Evolutionary conservation across 192 early-diverging fungal genomes (phyloP).

Genomic region (Globomyces pollinis-pini): DNA sequence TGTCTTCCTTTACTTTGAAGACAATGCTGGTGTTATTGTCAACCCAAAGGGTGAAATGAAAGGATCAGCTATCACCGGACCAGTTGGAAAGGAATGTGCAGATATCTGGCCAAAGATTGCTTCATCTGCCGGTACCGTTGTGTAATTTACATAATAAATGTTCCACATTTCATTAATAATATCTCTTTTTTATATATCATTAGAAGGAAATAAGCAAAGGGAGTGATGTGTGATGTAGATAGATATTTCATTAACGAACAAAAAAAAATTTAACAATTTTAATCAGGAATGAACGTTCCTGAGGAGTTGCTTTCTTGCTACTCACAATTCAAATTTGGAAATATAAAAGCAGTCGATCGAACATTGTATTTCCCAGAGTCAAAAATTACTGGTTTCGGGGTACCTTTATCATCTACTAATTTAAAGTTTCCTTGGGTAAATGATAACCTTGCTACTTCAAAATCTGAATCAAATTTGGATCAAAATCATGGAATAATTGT

Average conservation of each 20-base stretch:
- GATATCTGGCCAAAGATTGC: conserved; percentile 99
- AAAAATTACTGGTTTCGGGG: not conserved
- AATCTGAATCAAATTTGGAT: no score
- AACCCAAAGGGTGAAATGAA: conserved; percentile 99
- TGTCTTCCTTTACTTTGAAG: conserved; percentile 98
- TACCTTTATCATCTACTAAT: not conserved
- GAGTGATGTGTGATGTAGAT: no score
- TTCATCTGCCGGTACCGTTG: conserved; percentile 46
- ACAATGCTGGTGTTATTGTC: conserved; percentile 99
- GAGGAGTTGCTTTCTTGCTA: not conserved
- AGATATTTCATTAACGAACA: no score
- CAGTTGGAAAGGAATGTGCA: conserved; percentile 99
- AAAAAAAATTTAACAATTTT: no score
- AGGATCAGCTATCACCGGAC: conserved; percentile 99
- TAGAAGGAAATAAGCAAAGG: no score
- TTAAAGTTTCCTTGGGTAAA: no score
- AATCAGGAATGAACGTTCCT: no score
- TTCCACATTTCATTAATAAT: conserved; percentile 3
- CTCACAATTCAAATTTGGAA: conserved; percentile 6
- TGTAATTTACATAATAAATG: no score
- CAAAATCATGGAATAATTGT: no score
- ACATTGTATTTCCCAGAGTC: not conserved
- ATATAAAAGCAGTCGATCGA: not conserved
- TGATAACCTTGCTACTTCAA: no score
- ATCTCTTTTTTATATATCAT: no score